Base-by-base conservation (phyloP, 2,329 filamentous ascomycete genomes). In the Lizonia empirigonia region DNA sequence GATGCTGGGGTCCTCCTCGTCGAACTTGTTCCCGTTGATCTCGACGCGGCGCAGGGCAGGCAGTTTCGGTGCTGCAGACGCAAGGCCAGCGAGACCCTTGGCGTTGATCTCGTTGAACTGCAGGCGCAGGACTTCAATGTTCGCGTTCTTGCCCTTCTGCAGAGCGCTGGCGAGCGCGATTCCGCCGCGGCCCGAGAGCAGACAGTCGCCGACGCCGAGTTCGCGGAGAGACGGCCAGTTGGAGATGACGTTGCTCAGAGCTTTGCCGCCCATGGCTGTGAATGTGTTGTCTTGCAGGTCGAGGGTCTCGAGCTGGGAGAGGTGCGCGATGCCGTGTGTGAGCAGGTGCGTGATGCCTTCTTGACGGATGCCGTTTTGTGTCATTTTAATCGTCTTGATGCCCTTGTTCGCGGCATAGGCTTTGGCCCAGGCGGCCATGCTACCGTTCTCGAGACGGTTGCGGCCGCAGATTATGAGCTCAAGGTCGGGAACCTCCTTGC, bases 261-360 rank as follows among this genome's bases (percentile, higher is more conserved):
- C 90, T 64, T 81, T 87, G 23, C 90, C 90, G 19, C 92, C 94
- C 56, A 82, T 80, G 30, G 87, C 74, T 8, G 93, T 97, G 73
- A 97, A 97, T 0, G 94, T 97, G 77, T 99, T 99, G 77, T 99
- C 94, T 74, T 99, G 93, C 55, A 99, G 79, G 77, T 99, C 94
- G 44, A 99, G 78, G 12, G 91, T 83, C 70, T 87, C 80, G 47
- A 99, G 81, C 35, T 80, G 78, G 24, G 78, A 80, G 41, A 90
- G 85, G 65, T 90, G 82, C 58, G 81, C 84, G 44, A 99, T 80
- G 56, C 94, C 94, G 44, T 92, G 81, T 54, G 84, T 86, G 58
- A 99, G 78, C 49, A 99, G 80, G 60, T 88, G 83, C 38, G 86
- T 86, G 67, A 97, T 94, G 54, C 94, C 94, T 74, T 97, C 91